phyloP scores from a whole-genome alignment of 805 yeast genomes.

The Candida hispaniensis region DNA sequence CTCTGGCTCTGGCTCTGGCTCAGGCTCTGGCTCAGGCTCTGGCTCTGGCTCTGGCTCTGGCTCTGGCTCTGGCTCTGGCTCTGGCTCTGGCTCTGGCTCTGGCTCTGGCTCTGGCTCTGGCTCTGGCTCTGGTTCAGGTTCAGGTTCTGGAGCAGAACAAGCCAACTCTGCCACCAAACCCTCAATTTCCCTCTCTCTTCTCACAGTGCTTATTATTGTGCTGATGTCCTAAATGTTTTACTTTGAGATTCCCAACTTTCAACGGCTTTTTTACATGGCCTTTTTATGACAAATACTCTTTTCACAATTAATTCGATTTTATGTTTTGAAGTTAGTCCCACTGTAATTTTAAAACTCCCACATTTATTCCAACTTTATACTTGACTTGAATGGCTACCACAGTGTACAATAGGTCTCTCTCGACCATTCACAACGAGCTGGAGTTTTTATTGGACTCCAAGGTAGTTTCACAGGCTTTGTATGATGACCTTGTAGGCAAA shows the following conservation, averaged over 20 bases:
- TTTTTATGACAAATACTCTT: not conserved
- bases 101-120: conserved; percentile 4
- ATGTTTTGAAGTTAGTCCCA: not conserved
- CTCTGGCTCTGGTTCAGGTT: conserved; percentile 9
- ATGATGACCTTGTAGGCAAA: conserved; percentile 37
- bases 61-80: conserved; percentile 2
- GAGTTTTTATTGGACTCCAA: conserved; percentile 69
- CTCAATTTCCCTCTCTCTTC: conserved; percentile 7
- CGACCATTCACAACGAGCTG: conserved; percentile 65
- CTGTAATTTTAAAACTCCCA: not conserved
- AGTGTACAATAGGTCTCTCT: conserved; percentile 60
- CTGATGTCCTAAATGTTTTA: conserved; percentile 4
- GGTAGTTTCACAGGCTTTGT: conserved; percentile 52
- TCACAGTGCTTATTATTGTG: conserved; percentile 7
- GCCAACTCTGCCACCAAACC: conserved; percentile 15
- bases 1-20: conserved; percentile 2
- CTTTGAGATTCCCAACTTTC: conserved; percentile 1
- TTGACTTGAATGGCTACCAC: conserved; percentile 1
- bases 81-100: conserved; percentile 7
- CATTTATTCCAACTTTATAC: not conserved
- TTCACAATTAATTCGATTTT: not conserved
- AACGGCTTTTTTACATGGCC: conserved; percentile 1
- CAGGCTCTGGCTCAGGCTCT: conserved; percentile 13
- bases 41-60: conserved; percentile 9
- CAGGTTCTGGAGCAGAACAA: conserved; percentile 8